Evolutionary conservation across 768 basidiomycete genomes (phyloP).

Genomic region (Mrakia hoshinonis): DNA sequence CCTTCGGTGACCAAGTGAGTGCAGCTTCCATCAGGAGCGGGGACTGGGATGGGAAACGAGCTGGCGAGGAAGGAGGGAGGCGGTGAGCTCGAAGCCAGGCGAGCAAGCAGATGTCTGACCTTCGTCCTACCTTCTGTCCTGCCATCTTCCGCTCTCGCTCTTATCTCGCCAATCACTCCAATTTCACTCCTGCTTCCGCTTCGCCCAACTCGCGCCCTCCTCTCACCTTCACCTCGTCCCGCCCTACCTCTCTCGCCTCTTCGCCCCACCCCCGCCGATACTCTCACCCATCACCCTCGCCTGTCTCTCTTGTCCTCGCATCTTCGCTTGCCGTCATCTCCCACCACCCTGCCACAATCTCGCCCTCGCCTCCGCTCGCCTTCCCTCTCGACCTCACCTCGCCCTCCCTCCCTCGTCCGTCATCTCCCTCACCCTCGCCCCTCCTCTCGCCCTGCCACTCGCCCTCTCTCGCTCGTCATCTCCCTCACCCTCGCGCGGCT

Average conservation of each 20-base stretch:
- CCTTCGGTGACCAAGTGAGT: slow-evolving; percentile 26
- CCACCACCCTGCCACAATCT: neutral
- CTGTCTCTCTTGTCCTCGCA: neutral
- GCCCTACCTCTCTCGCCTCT: no score
- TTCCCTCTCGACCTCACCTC: neutral
- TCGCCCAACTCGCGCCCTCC: no score
- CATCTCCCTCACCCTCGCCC: neutral
- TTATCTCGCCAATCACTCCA: neutral
- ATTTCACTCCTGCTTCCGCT: no score
- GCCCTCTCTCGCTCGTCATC: slow-evolving; percentile 34
- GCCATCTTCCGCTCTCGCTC: neutral
- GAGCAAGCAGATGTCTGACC: neutral
- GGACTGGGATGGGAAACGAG: neutral
- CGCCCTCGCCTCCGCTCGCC: no score
- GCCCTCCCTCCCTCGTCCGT: neutral
- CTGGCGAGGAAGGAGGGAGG: no score
- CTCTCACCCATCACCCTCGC: no score
- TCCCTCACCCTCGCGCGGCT: no score
- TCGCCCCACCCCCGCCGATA: no score
- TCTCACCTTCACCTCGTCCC: no score
- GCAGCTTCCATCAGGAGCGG: neutral
- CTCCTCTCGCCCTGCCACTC: slow-evolving; percentile 21
- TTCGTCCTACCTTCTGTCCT: neutral
- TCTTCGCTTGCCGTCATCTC: neutral
- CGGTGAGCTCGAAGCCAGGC: neutral